Percentiles rank a stretch among this genome's conserved stretches.
Evolutionary conservation across 2,329 filamentous ascomycete species (phyloP).

Genomic region (Talaromyces sp.): DNA sequence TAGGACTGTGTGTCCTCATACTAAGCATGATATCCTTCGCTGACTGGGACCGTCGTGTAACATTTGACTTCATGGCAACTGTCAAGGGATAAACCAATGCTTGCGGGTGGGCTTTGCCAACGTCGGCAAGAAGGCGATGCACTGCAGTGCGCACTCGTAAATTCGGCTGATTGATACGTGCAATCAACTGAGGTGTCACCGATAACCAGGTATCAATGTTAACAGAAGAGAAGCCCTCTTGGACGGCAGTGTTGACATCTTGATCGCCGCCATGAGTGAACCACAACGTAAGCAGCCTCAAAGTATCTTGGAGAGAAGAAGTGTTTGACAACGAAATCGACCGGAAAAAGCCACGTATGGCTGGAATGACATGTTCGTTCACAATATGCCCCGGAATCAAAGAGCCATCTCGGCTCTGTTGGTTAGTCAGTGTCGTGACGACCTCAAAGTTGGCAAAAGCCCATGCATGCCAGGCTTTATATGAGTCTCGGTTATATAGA

Average conservation of each 20-base stretch:
- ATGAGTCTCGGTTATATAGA: slow-evolving; percentile 89
- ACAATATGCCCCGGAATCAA: slow-evolving; percentile 63
- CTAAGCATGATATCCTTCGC: slow-evolving; percentile 95
- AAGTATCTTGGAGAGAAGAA: slow-evolving; percentile 91
- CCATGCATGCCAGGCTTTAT: slow-evolving; percentile 99
- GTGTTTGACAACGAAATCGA: slow-evolving; percentile 88
- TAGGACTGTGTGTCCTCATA: slow-evolving; percentile 91
- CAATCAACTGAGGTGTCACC: slow-evolving; percentile 95
- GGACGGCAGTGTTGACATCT: slow-evolving; percentile 84
- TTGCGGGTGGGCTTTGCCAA: slow-evolving; percentile 91
- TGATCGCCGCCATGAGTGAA: slow-evolving; percentile 85
- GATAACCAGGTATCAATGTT: slow-evolving; percentile 98
- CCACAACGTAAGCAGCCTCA: slow-evolving; percentile 90
- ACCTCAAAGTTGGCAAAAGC: slow-evolving; percentile 98
- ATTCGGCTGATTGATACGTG: slow-evolving; percentile 94
- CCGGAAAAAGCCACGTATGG: slow-evolving; percentile 93
- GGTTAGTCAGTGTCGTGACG: slow-evolving; percentile 71
- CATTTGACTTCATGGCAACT: slow-evolving; percentile 95
- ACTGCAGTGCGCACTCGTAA: slow-evolving; percentile 81
- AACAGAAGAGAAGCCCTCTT: slow-evolving; percentile 83
- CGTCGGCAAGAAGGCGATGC: slow-evolving; percentile 84
- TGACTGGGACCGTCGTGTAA: slow-evolving; percentile 75
- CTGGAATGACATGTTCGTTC: slow-evolving; percentile 85
- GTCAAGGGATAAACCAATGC: slow-evolving; percentile 95
- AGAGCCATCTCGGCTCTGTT: slow-evolving; percentile 54